Percentiles rank a stretch among this genome's conserved stretches.
Conservation (phyloP, 2,329 filamentous ascomycete genomes). For the Didymella segeticola region DNA sequence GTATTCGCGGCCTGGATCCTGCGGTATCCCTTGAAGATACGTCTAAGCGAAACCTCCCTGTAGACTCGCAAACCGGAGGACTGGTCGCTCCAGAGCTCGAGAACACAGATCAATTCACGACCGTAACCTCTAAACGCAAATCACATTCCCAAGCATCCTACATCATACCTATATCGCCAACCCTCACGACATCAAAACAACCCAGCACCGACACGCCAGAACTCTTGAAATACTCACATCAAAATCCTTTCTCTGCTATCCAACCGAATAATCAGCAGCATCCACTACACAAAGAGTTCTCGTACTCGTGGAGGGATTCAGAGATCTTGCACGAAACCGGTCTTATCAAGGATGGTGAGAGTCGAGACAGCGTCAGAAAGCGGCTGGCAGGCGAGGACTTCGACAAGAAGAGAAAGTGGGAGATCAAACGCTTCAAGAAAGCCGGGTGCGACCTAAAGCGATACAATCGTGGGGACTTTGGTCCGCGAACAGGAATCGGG, state of each 20-base stretch:
- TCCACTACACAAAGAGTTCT: slow-evolving; percentile 39
- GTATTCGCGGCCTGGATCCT: slow-evolving; percentile 36
- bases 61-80: slow-evolving; percentile 3
- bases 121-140: slow-evolving; percentile 27
- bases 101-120: slow-evolving; percentile 34
- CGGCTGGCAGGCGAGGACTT: slow-evolving; percentile 35
- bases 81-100: slow-evolving; percentile 22
- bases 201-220: slow-evolving; percentile 28
- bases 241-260: slow-evolving; percentile 37
- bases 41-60: slow-evolving; percentile 23
- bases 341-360: slow-evolving; percentile 21
- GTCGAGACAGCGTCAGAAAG: slow-evolving; percentile 32
- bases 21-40: slow-evolving; percentile 32
- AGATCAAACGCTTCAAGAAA: slow-evolving; percentile 44
- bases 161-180: slow-evolving; percentile 29
- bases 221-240: slow-evolving; percentile 36
- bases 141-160: slow-evolving; percentile 26
- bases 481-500: slow-evolving; percentile 43
- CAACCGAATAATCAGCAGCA: slow-evolving; percentile 34
- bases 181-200: slow-evolving; percentile 3
- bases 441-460: slow-evolving; percentile 41
- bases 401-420: slow-evolving; percentile 38
- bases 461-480: slow-evolving; percentile 48
- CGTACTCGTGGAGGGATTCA: slow-evolving; percentile 40
- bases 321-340: slow-evolving; percentile 33